Base-by-base conservation (phyloP, 352 stramenopile genomes). In the Globisporangium rhizosaccharum region DNA sequence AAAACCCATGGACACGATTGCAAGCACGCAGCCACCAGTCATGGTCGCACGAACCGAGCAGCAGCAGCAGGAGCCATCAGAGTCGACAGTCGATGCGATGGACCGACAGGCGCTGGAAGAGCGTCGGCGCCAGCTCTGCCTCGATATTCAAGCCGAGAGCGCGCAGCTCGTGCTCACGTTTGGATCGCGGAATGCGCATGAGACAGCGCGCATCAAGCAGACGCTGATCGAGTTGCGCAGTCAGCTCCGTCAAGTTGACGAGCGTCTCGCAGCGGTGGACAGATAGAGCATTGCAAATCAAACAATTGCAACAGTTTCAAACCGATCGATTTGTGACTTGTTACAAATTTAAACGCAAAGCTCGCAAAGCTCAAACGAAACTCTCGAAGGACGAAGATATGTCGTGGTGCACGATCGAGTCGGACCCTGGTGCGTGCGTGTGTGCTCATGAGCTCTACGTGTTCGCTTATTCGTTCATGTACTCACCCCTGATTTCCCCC, bases 321-420 rank as follows among this genome's bases (percentile, higher is more conserved):
- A 23, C 23, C 23, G 23, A 23, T 23, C 23, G 23, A 23, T 23
- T 23, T 23, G 23, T 23, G 23, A 0, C 23, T 23, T 23, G 23
- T 23, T 23, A 23, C 23, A 23, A 23, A 23, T 23, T 23, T 23
- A 23, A 23, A 23, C 23, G 23, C 23, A 23, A 23, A 23, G 23
- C 23, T 23, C 23, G 23, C 23, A 23, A 23, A 23, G 23, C 23
- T 23, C 23, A 23, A 44, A 44, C 37, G 37, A 9, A 44, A 2
- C 14, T 44, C 14, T 44, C 37, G 17, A 46, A 57, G 26, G 14
- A 53, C 3, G 23, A 68, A 46, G 37, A 89, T 53, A 63, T 88
- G 79, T 87, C 76, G 33, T 88, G 79, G 79, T 88, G 79, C 53
- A 91, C 81, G 20, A 91, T 91, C 61, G 81, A 91, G 62, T 91